These are phyloP conservation scores for Calonectria pteridis DNA, from an alignment of 2,329 filamentous ascomycete genomes.

Conservation along the genomic window DNA sequence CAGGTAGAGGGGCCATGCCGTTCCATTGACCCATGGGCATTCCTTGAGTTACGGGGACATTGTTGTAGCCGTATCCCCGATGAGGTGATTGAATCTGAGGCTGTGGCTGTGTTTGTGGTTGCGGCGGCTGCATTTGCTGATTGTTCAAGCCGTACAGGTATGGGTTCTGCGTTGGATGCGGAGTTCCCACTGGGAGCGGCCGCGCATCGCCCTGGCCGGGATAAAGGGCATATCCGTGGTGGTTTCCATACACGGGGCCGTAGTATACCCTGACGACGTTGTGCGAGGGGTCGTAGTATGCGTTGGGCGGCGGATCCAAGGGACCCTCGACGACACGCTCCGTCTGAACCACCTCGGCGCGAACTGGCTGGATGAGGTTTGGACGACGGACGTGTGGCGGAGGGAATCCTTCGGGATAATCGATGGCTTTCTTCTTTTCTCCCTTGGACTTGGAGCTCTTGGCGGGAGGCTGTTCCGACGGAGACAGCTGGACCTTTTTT, in stretches of 20 bases:
- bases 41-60: slow-evolving; percentile 49
- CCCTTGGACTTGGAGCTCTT: slow-evolving; percentile 28
- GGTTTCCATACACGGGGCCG: slow-evolving; percentile 67
- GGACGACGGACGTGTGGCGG: slow-evolving; percentile 52
- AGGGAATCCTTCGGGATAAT: slow-evolving; percentile 46
- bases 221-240: slow-evolving; percentile 59
- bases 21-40: slow-evolving; percentile 42
- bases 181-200: slow-evolving; percentile 56
- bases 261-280: slow-evolving; percentile 70
- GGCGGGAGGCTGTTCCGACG: neutral
- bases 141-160: slow-evolving; percentile 56
- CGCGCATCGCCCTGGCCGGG: slow-evolving; percentile 52
- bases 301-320: slow-evolving; percentile 69
- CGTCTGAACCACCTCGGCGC: slow-evolving; percentile 64
- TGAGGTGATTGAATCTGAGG: neutral
- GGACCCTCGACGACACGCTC: slow-evolving; percentile 67
- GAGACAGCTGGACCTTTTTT: slow-evolving; percentile 28
- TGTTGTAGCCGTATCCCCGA: slow-evolving; percentile 34
- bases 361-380: slow-evolving; percentile 61
- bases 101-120: neutral
- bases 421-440: slow-evolving; percentile 35
- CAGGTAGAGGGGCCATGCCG: slow-evolving; percentile 36
- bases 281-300: slow-evolving; percentile 67
- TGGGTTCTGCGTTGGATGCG: slow-evolving; percentile 58
- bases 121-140: slow-evolving; percentile 32